Evolutionary conservation across 2,329 filamentous ascomycete genomes (phyloP).

Genomic region (Colletotrichum melonis): DNA sequence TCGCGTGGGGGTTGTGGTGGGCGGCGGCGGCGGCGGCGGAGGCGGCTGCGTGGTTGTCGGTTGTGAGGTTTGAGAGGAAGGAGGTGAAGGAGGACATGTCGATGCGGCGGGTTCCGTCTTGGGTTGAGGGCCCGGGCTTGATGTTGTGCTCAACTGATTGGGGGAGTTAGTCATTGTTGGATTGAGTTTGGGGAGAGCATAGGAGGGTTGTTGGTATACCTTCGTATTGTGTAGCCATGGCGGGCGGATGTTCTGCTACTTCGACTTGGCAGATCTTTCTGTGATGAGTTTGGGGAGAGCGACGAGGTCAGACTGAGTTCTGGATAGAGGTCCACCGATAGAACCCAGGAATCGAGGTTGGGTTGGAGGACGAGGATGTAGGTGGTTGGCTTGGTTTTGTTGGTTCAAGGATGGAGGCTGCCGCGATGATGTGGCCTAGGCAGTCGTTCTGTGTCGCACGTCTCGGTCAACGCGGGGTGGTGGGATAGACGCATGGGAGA

Average conservation of each 20-base stretch:
- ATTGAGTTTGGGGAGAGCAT: constrained; percentile 9
- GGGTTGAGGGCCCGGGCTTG: constrained; percentile 53
- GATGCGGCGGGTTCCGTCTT: constrained; percentile 62
- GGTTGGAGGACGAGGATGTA: not conserved
- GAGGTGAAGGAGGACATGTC: constrained; percentile 74
- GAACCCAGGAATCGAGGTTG: not conserved
- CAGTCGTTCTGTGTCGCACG: constrained; percentile 35
- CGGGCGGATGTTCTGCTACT: constrained; percentile 32
- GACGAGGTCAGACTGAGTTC: not conserved
- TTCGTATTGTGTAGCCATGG: constrained; percentile 70
- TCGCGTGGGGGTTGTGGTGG: constrained; percentile 66
- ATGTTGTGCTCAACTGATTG: constrained; percentile 73
- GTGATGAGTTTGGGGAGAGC: not conserved
- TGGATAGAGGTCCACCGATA: too few species aligned
- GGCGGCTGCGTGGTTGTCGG: constrained; percentile 34
- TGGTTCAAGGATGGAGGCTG: constrained; percentile 22
- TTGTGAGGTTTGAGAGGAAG: constrained; percentile 64
- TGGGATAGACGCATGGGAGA: constrained; percentile 1
- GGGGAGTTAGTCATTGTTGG: constrained; percentile 18
- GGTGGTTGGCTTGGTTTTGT: not conserved
- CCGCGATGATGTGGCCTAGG: constrained; percentile 34
- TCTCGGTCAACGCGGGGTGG: constrained; percentile 8
- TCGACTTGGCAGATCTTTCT: not conserved
- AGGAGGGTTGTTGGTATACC: constrained; percentile 45
- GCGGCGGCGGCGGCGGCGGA: constrained; percentile 30